A percentile compares a stretch with the other conserved stretches of the same genome.
These are phyloP conservation scores for Phytophthora fragariae DNA, from an alignment of 352 stramenopile species.

Conservation along the genomic window DNA sequence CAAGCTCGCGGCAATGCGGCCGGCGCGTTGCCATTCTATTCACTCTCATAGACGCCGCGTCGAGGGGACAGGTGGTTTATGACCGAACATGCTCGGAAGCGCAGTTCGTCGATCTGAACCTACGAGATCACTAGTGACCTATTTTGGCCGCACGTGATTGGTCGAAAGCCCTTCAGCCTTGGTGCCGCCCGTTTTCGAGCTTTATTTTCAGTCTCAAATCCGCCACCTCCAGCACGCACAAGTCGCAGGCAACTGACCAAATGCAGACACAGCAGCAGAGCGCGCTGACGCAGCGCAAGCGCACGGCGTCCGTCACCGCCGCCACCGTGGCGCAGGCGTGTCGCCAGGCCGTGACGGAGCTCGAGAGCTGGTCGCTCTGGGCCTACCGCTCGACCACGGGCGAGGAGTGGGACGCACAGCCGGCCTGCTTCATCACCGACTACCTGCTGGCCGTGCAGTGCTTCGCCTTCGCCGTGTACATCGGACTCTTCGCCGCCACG, in stretches of 20 bases:
- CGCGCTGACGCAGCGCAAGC: constrained; percentile 27
- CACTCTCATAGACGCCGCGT: background rate
- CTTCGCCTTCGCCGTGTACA: constrained; percentile 84
- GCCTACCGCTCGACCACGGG: constrained; percentile 76
- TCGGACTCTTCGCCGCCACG: constrained; percentile 71
- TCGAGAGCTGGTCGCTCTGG: constrained; percentile 85
- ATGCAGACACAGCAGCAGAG: background rate
- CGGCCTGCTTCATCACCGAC: constrained; percentile 90
- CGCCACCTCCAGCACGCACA: background rate
- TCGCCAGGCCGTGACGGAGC: constrained; percentile 69
- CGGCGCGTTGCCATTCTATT: background rate
- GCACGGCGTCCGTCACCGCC: constrained; percentile 29
- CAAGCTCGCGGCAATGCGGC: background rate
- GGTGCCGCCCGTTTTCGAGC: background rate
- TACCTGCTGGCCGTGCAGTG: constrained; percentile 87
- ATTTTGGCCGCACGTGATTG: background rate
- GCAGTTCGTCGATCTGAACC: background rate
- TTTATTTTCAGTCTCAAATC: constrained; percentile 7
- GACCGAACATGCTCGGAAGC: too few relatives aligned
- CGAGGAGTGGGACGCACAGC: constrained; percentile 88
- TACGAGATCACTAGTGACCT: background rate
- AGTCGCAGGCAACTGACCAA: background rate
- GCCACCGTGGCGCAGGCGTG: constrained; percentile 60
- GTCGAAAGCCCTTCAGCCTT: background rate
- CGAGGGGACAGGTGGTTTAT: too few relatives aligned